phyloP scores from a whole-genome alignment of 495 filamentous ascomycete genomes.

The Lophiotrema nucula region DNA sequence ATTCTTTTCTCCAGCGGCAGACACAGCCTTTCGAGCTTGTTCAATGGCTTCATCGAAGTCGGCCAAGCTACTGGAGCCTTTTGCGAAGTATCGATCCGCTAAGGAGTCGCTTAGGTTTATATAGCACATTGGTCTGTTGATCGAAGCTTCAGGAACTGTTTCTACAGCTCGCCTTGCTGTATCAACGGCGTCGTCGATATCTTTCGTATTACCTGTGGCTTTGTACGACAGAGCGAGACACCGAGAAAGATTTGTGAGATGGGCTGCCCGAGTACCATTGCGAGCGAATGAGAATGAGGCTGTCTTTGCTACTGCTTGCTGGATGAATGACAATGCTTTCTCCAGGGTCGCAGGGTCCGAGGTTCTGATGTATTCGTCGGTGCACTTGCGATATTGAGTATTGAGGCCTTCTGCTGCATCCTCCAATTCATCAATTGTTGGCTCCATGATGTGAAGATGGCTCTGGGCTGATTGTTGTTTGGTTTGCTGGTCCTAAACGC shows the following conservation, averaged over 20 bases:
- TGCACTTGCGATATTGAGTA: neutral
- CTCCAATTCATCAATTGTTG: neutral
- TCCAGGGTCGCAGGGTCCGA: neutral
- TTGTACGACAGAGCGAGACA: slow-evolving; percentile 1
- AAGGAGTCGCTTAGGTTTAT: slow-evolving; percentile 1
- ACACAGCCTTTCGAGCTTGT: neutral
- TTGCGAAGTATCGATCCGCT: neutral
- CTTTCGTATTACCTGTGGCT: neutral
- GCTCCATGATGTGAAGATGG: neutral
- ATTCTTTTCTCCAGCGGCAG: neutral
- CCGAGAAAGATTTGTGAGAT: neutral
- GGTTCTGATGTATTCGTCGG: neutral
- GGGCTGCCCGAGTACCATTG: neutral
- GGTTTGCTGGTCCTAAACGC: too few relatives aligned
- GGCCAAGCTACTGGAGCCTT: neutral
- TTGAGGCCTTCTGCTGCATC: slow-evolving; percentile 1
- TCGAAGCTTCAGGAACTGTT: neutral
- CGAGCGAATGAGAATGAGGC: neutral
- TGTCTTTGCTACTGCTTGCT: neutral
- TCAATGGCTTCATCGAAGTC: neutral
- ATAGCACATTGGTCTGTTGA: neutral
- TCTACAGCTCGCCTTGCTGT: neutral
- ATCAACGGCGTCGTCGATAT: neutral
- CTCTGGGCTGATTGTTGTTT: too few relatives aligned
- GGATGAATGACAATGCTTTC: neutral